Conservation (phyloP, 2,329 filamentous ascomycete species). For the Cytospora piceicola region DNA sequence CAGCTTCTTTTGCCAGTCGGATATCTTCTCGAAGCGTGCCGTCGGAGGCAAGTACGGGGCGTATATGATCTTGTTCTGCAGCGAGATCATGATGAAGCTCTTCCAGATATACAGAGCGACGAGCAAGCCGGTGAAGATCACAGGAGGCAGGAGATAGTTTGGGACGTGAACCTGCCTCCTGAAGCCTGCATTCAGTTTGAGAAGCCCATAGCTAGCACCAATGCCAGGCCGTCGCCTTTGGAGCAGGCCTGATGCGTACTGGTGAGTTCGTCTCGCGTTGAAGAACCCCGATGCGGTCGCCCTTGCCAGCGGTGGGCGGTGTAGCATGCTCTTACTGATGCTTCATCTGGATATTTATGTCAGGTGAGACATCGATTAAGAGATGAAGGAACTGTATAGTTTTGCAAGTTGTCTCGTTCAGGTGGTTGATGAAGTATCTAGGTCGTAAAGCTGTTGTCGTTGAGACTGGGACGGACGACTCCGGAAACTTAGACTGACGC, state of each 20-base stretch:
- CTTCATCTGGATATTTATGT: background rate
- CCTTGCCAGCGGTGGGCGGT: conserved; percentile 19
- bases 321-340: conserved; percentile 23
- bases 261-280: conserved; percentile 29
- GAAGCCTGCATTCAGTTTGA: conserved; percentile 19
- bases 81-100: conserved; percentile 74
- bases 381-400: background rate
- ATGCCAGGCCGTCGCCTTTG: background rate
- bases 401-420: background rate
- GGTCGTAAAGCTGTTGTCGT: background rate
- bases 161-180: conserved; percentile 42
- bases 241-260: conserved; percentile 15
- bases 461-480: background rate
- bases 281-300: background rate
- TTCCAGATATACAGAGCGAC: conserved; percentile 68
- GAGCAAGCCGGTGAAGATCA: conserved; percentile 68
- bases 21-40: conserved; percentile 67
- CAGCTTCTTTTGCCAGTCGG: conserved; percentile 64
- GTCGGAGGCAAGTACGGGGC: conserved; percentile 77
- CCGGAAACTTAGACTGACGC: too few species aligned
- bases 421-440: too few species aligned
- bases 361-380: background rate
- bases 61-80: conserved; percentile 83
- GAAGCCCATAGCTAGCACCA: conserved; percentile 16
- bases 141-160: conserved; percentile 63